phyloP scores from a whole-genome alignment of 2,329 filamentous ascomycete genomes.

The Apiospora rasikravindrae region DNA sequence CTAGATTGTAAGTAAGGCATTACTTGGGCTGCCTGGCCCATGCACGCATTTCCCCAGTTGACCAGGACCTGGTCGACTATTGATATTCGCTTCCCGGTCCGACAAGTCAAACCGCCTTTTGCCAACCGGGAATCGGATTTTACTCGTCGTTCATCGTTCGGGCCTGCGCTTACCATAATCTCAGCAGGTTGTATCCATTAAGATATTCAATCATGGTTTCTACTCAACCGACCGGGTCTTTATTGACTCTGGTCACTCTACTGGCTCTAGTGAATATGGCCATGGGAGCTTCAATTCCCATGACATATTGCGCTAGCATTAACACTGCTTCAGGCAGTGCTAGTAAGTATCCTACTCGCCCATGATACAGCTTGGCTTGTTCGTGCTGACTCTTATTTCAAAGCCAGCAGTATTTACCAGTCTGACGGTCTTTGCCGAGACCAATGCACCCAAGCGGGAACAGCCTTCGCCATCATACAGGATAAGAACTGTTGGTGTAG shows the following conservation, averaged over 20 bases:
- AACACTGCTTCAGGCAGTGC: conserved; percentile 49
- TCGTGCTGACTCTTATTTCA: background rate
- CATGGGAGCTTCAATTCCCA: conserved; percentile 32
- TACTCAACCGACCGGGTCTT: conserved; percentile 27
- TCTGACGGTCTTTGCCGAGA: conserved; percentile 72
- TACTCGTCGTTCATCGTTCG: background rate
- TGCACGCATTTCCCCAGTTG: background rate
- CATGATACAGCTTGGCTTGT: background rate
- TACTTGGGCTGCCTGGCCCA: background rate
- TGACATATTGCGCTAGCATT: conserved; percentile 51
- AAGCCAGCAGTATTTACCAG: conserved; percentile 64
- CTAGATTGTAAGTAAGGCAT: background rate
- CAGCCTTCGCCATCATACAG: conserved; percentile 73
- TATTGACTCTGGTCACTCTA: conserved; percentile 31
- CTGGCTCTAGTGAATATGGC: conserved; percentile 30
- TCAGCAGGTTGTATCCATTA: conserved; percentile 1
- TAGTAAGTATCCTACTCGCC: conserved; percentile 45
- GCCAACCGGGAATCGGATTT: background rate
- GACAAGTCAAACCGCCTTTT: background rate
- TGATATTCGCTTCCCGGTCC: background rate
- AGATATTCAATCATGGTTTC: conserved; percentile 30
- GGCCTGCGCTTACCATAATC: background rate
- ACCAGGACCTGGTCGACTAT: background rate
- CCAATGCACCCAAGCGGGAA: conserved; percentile 57
- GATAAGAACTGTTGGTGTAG: conserved; percentile 75